Percentiles rank a stretch among this genome's conserved stretches.
phyloP scores from a whole-genome alignment of 208 protist species.

The Leishmania gerbilli region DNA sequence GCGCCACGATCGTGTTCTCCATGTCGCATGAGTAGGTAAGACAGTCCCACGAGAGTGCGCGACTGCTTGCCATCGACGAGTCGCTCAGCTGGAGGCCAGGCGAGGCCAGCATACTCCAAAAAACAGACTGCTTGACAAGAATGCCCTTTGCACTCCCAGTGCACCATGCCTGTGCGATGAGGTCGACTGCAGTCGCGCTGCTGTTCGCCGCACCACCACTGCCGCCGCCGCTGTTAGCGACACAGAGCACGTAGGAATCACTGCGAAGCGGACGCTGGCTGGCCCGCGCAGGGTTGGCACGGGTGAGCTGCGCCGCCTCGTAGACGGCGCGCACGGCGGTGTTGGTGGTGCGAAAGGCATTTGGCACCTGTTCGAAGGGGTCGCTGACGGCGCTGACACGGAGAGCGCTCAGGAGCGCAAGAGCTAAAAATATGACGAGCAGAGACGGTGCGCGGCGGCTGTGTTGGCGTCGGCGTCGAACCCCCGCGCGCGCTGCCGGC shows the following conservation, averaged over 20 bases:
- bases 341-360: slow-evolving; percentile 11
- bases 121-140: slow-evolving; percentile 20
- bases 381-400: background rate
- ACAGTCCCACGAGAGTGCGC: slow-evolving; percentile 29
- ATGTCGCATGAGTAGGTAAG: slow-evolving; percentile 37
- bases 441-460: background rate
- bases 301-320: slow-evolving; percentile 24
- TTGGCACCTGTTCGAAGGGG: background rate
- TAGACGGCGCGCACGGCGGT: slow-evolving; percentile 24
- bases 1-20: slow-evolving; percentile 7
- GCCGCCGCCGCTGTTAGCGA: background rate
- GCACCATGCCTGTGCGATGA: slow-evolving; percentile 15
- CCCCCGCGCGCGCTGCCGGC: background rate
- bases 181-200: background rate
- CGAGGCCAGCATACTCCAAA: slow-evolving; percentile 39
- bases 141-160: background rate
- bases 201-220: background rate
- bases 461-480: background rate
- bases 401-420: background rate
- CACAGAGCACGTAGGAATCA: slow-evolving; percentile 21
- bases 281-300: no score
- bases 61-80: background rate
- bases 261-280: slow-evolving; percentile 5
- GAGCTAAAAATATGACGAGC: background rate
- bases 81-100: slow-evolving; percentile 31